Conservation (phyloP, 768 basidiomycete genomes). For the Pisolithus orientalis region DNA sequence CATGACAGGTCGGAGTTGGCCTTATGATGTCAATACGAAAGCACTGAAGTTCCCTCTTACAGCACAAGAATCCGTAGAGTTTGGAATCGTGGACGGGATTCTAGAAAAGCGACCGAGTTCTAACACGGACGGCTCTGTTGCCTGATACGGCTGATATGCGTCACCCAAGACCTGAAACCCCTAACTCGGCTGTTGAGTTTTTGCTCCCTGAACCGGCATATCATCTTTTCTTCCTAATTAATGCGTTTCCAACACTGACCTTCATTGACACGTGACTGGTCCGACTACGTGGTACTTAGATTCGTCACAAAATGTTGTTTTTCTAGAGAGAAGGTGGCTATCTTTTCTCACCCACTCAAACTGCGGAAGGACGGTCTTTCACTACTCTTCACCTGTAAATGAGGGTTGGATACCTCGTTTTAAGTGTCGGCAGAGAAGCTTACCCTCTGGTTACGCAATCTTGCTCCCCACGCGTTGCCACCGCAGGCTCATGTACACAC, state of each 20-base stretch:
- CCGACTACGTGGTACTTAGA: too few relatives aligned
- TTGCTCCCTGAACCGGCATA: neutral
- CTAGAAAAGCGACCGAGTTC: constrained; percentile 68
- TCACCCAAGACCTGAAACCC: constrained; percentile 2
- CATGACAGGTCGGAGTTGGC: constrained; percentile 63
- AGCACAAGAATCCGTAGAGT: constrained; percentile 84
- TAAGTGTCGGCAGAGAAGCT: constrained; percentile 11
- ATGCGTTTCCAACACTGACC: too few relatives aligned
- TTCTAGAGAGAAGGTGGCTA: neutral
- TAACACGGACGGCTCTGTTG: constrained; percentile 28
- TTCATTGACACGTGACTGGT: too few relatives aligned
- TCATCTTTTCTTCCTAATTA: neutral
- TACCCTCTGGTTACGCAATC: constrained; percentile 15
- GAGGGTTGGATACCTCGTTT: constrained; percentile 6
- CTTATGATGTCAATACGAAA: constrained; percentile 11
- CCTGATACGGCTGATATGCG: constrained; percentile 9
- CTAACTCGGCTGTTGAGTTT: constrained; percentile 6
- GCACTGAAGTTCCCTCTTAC: constrained; percentile 18
- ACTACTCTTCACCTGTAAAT: neutral
- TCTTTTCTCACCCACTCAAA: constrained; percentile 20
- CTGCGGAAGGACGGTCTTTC: constrained; percentile 21
- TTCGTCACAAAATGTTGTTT: neutral
- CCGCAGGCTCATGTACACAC: neutral
- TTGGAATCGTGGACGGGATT: constrained; percentile 92
- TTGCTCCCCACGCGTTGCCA: constrained; percentile 5